Evolutionary conservation across 2,329 filamentous ascomycete species (phyloP).

Genomic region (Talaromyces sp.): DNA sequence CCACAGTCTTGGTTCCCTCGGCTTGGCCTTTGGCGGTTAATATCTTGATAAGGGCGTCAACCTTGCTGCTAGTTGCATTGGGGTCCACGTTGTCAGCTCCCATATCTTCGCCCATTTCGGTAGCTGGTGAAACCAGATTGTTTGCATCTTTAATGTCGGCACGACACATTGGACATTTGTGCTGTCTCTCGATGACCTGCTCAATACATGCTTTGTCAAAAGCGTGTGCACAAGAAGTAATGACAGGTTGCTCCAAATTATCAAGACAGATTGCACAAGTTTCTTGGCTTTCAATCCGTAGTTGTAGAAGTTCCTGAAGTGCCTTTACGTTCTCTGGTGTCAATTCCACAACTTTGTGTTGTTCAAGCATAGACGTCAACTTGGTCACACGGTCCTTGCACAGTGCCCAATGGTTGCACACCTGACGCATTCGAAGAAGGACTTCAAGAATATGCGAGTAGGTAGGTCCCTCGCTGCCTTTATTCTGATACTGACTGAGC

Average conservation of each 20-base stretch:
- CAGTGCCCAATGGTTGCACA: constrained; percentile 85
- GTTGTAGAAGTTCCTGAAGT: constrained; percentile 68
- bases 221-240: constrained; percentile 78
- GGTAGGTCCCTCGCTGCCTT: constrained; percentile 37
- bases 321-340: constrained; percentile 68
- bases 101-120: constrained; percentile 49
- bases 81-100: constrained; percentile 53
- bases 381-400: constrained; percentile 69
- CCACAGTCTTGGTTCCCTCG: constrained; percentile 67
- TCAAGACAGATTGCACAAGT: constrained; percentile 82
- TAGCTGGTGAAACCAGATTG: constrained; percentile 63
- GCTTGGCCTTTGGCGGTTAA: constrained; percentile 63
- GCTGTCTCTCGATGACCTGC: constrained; percentile 67
- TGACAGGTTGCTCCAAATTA: constrained; percentile 65
- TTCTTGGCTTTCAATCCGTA: constrained; percentile 75
- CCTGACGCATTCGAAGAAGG: constrained; percentile 75
- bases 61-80: constrained; percentile 72
- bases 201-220: constrained; percentile 73
- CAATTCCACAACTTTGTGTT: constrained; percentile 62
- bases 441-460: constrained; percentile 78
- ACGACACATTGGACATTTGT: constrained; percentile 82
- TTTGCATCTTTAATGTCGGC: constrained; percentile 58
- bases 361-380: constrained; percentile 66
- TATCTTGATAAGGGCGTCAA: constrained; percentile 72
- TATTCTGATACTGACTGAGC: constrained; percentile 56